A percentile compares a stretch with the other conserved stretches of the same genome.
Conservation (phyloP, 2,329 filamentous ascomycete species). For the Oidium heveae region DNA sequence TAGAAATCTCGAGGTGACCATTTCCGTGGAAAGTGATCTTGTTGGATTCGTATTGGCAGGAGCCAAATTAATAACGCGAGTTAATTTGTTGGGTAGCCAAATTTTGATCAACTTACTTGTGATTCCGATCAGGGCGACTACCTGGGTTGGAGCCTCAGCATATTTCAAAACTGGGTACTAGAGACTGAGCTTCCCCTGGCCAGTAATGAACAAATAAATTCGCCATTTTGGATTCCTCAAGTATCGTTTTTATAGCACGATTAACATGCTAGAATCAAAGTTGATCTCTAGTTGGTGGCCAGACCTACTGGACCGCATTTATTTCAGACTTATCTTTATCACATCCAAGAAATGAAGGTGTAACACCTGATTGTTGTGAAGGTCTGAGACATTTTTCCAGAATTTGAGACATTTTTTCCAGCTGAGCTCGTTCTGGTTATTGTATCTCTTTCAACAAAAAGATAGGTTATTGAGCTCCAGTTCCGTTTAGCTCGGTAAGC, state of each 20-base stretch:
- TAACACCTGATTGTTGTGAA: not conserved
- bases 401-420: not conserved
- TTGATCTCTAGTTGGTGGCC: not conserved
- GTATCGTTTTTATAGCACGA: not conserved
- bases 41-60: not conserved
- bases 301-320: not conserved
- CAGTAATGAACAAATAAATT: not conserved
- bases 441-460: no score
- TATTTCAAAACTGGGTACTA: not conserved
- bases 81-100: not conserved
- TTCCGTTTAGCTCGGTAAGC: no score
- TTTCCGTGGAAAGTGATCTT: not conserved
- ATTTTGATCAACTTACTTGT: not conserved
- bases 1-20: not conserved
- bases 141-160: not conserved
- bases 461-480: no score
- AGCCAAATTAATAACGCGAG: not conserved
- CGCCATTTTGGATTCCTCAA: not conserved
- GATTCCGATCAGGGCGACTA: not conserved
- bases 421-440: no score
- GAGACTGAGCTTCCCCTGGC: not conserved
- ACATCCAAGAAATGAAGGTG: not conserved
- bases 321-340: not conserved
- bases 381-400: not conserved
- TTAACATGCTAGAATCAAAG: not conserved